Evolutionary conservation across 257 asterid genomes (phyloP).

Genomic region (Salvia miltiorrhiza): DNA sequence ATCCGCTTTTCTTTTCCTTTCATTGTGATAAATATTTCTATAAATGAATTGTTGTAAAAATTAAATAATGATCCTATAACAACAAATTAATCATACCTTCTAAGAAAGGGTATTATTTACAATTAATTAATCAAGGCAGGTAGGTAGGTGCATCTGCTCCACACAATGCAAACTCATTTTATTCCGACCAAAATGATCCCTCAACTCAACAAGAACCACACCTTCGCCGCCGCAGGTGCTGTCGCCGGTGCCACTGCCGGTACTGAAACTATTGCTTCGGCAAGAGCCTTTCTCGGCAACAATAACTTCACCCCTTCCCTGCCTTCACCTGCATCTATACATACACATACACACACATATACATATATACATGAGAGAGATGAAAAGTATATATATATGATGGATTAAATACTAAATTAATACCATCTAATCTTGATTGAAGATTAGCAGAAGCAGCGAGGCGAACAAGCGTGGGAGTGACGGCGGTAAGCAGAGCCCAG

Average conservation of each 20-base stretch:
- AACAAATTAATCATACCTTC: background rate
- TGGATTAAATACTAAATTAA: too few species aligned
- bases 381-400: too few species aligned
- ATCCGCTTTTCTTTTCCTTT: too few species aligned
- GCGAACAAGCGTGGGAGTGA: conserved; percentile 70
- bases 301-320: conserved; percentile 22
- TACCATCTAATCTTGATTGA: conserved; percentile 35
- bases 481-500: conserved; percentile 71
- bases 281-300: conserved; percentile 63
- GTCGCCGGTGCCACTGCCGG: conserved; percentile 21
- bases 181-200: background rate
- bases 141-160: background rate
- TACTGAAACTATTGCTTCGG: conserved; percentile 12
- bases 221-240: background rate
- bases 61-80: background rate
- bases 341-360: background rate
- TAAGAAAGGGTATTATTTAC: background rate
- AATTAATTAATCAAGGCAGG: background rate
- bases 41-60: background rate
- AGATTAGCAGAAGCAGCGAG: conserved; percentile 63
- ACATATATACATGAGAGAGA: too few species aligned
- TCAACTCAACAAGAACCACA: background rate
- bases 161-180: background rate
- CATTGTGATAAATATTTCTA: background rate
- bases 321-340: conserved; percentile 28